Conservation (phyloP, 1,284 basidiomycete species). For the Rhodotorula sp. region DNA sequence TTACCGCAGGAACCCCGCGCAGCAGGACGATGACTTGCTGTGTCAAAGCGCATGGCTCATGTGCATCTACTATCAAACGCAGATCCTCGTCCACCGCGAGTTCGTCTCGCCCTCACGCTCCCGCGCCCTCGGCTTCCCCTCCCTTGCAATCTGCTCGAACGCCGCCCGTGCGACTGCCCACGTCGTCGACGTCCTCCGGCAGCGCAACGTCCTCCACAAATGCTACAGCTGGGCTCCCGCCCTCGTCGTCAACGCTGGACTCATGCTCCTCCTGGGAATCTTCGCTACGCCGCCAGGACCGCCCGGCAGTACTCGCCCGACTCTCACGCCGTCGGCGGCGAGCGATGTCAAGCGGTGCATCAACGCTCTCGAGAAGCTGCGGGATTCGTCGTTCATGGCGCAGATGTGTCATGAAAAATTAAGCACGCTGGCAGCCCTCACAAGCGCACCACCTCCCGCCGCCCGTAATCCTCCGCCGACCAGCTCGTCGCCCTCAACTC, state of each 20-base stretch:
- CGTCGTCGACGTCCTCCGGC: conserved; percentile 30
- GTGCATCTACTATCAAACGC: conserved; percentile 22
- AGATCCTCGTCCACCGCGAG: conserved; percentile 34
- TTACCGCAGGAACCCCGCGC: conserved; percentile 20
- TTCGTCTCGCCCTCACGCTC: conserved; percentile 34
- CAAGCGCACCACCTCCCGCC: background rate
- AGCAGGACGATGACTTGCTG: conserved; percentile 6
- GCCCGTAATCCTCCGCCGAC: background rate
- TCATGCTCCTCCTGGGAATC: conserved; percentile 69
- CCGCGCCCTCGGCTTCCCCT: conserved; percentile 45
- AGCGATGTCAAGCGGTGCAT: conserved; percentile 70
- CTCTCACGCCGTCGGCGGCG: conserved; percentile 59
- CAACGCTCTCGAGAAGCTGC: conserved; percentile 55
- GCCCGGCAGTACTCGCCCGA: conserved; percentile 57
- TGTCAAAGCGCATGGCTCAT: background rate
- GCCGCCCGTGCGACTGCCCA: conserved; percentile 39
- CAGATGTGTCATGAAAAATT: conserved; percentile 15
- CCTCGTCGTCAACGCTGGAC: conserved; percentile 58
- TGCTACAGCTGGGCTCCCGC: conserved; percentile 20
- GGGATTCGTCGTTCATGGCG: conserved; percentile 18
- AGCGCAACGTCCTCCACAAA: conserved; percentile 7
- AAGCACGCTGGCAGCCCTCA: background rate
- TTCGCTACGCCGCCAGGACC: conserved; percentile 58
- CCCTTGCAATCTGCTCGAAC: conserved; percentile 40
- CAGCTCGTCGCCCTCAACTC: background rate